Evolutionary conservation across 2,329 filamentous ascomycete genomes (phyloP), one percentile per base, ranked within the genome.

Genomic region (Fusarium sp.): DNA sequence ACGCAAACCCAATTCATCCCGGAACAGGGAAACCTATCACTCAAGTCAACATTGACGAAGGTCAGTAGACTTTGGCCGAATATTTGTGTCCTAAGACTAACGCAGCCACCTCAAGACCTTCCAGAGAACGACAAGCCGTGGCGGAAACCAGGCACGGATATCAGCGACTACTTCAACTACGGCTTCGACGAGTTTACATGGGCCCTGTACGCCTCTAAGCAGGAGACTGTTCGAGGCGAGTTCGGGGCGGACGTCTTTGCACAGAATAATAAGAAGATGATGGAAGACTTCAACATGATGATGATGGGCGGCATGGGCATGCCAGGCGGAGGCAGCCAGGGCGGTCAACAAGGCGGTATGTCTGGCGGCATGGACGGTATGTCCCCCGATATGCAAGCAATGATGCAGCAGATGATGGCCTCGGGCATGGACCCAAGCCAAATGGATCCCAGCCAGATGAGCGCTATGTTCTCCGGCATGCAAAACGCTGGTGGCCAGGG

Each of bases 171-270:
- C 82, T 98, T 98, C 88, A 98, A 98, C 84, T 98, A 98, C 81
- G 95, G 95, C 62, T 98, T 98, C 78, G 95, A 98, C 82, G 95
- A 98, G 81, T 98, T 98, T 81, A 97, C 94, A 2, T 99, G 96
- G 96, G 92, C 94, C 8, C 88, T 94, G 57, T 99, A 99, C 79
- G 94, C 94, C 32, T 85, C 94, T 64, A 97, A 97, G 77, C 96
- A 98, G 79, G 90, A 96, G 71, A 85, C 85, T 25, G 86, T 98
- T 75, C 88, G 92, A 20, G 89, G 89, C 71, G 93, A 95, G 73
- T 93, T 94, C 72, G 88, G 88, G 61, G 89, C 91, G 49, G 88
- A 91, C 45, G 84, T 85, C 45, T 86, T 91, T 55, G 86, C 87
- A 22, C 83, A 84, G 57, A 89, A 86, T 70, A 88, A 88, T 73